These are phyloP conservation scores for Diplodia seriata DNA, from an alignment of 2,329 filamentous ascomycete species.

Conservation along the genomic window DNA sequence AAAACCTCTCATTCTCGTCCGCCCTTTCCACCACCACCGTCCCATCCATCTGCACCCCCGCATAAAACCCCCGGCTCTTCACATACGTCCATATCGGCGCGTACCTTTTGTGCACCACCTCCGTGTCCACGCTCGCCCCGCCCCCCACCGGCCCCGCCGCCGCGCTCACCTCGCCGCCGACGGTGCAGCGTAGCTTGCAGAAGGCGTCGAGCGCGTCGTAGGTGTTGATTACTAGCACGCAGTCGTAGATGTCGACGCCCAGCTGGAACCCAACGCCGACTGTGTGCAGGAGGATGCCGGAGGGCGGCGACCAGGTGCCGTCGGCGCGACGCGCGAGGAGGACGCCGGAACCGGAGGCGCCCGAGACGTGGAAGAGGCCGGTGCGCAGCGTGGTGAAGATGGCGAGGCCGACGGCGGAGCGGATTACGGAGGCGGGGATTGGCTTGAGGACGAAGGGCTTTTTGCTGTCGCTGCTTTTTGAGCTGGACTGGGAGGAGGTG, in stretches of 20 bases:
- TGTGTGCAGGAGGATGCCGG: constrained; percentile 88
- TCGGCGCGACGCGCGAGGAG: constrained; percentile 83
- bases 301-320: constrained; percentile 89
- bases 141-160: constrained; percentile 78
- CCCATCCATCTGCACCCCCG: constrained; percentile 84
- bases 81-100: constrained; percentile 83
- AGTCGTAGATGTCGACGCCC: constrained; percentile 95
- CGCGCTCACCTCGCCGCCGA: constrained; percentile 81
- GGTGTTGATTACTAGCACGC: constrained; percentile 90
- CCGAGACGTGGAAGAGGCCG: constrained; percentile 82
- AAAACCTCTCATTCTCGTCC: constrained; percentile 87
- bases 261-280: constrained; percentile 87
- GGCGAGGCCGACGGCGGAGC: constrained; percentile 86
- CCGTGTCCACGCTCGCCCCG: no score
- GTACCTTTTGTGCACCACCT: constrained; percentile 70
- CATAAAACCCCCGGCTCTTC: constrained; percentile 88
- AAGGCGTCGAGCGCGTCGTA: constrained; percentile 83
- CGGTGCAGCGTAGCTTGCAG: constrained; percentile 76
- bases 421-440: constrained; percentile 78
- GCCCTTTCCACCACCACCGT: constrained; percentile 84
- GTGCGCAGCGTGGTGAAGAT: constrained; percentile 97
- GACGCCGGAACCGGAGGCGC: constrained; percentile 87
- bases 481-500: no score
- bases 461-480: no score
- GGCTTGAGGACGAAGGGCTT: constrained; percentile 72